These are phyloP conservation scores for Tremellales sp. DNA, from an alignment of 1,284 basidiomycete genomes.

Conservation along the genomic window DNA sequence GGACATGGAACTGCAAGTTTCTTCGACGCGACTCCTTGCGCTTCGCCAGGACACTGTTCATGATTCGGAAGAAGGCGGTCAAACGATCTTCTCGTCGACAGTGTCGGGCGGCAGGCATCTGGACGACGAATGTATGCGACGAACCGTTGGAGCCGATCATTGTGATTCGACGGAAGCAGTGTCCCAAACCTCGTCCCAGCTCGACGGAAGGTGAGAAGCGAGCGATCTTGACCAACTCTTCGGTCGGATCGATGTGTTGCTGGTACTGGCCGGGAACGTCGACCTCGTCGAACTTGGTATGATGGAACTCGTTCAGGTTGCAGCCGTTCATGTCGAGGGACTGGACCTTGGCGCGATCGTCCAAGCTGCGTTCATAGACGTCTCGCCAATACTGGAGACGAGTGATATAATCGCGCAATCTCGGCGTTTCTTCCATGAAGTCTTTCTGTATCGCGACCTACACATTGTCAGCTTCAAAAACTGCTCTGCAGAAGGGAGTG, in stretches of 20 bases:
- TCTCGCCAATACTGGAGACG: slow-evolving; percentile 91
- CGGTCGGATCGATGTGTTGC: slow-evolving; percentile 90
- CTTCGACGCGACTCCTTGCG: slow-evolving; percentile 93
- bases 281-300: slow-evolving; percentile 95
- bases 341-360: slow-evolving; percentile 75
- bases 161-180: slow-evolving; percentile 84
- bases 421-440: slow-evolving; percentile 77
- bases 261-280: slow-evolving; percentile 98
- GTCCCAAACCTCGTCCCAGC: slow-evolving; percentile 74
- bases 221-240: slow-evolving; percentile 85
- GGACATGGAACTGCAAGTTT: slow-evolving; percentile 86
- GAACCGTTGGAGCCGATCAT: slow-evolving; percentile 92
- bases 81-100: slow-evolving; percentile 90
- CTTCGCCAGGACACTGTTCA: slow-evolving; percentile 82
- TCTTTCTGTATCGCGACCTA: slow-evolving; percentile 83
- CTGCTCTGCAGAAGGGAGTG: neutral
- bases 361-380: slow-evolving; percentile 79
- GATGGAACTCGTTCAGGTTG: slow-evolving; percentile 96
- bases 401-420: slow-evolving; percentile 81
- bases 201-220: slow-evolving; percentile 91
- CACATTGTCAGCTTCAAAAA: slow-evolving; percentile 5
- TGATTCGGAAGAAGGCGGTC: slow-evolving; percentile 85
- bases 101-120: slow-evolving; percentile 80
- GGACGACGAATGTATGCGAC: slow-evolving; percentile 82
- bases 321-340: slow-evolving; percentile 88